Evolutionary conservation across 2,329 filamentous ascomycete genomes (phyloP).

Genomic region (Tolypocladium ophioglossoides): DNA sequence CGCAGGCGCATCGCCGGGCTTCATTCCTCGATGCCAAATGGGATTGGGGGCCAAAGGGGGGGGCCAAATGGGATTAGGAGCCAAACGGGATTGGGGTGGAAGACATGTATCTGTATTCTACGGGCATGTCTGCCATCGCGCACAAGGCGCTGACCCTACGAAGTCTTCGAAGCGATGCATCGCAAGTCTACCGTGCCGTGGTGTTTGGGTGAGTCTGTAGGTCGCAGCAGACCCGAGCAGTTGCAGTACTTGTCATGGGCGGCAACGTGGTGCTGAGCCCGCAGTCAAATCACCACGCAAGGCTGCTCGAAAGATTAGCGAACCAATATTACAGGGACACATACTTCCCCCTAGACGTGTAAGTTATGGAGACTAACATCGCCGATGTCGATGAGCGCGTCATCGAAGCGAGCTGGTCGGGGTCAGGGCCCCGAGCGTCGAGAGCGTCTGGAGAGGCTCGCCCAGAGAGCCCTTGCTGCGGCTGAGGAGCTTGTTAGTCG

Average conservation of each 20-base stretch:
- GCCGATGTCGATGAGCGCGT: constrained; percentile 23
- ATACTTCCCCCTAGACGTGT: constrained; percentile 13
- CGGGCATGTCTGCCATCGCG: constrained; percentile 40
- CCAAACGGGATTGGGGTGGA: too few relatives aligned
- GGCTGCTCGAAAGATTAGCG: constrained; percentile 14
- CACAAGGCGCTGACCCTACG: constrained; percentile 10
- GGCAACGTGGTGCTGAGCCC: constrained; percentile 35
- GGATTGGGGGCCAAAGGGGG: too few relatives aligned
- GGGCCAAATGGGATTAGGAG: too few relatives aligned
- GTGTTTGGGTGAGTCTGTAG: constrained; percentile 15
- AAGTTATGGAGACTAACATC: constrained; percentile 28
- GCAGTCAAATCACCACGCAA: constrained; percentile 19
- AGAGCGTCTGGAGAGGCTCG: neutral
- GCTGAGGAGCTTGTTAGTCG: neutral
- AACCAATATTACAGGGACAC: constrained; percentile 11
- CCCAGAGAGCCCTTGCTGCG: neutral
- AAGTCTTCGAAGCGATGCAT: neutral
- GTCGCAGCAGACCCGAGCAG: neutral
- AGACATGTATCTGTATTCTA: constrained; percentile 38
- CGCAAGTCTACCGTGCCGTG: constrained; percentile 7
- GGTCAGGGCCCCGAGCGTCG: constrained; percentile 30
- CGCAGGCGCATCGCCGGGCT: constrained; percentile 10
- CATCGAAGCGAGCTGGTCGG: constrained; percentile 10
- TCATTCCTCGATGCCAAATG: constrained; percentile 8
- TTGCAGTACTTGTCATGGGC: constrained; percentile 27